Base-by-base conservation (phyloP, 148 eudicot species). In the Rheum nobile region DNA sequence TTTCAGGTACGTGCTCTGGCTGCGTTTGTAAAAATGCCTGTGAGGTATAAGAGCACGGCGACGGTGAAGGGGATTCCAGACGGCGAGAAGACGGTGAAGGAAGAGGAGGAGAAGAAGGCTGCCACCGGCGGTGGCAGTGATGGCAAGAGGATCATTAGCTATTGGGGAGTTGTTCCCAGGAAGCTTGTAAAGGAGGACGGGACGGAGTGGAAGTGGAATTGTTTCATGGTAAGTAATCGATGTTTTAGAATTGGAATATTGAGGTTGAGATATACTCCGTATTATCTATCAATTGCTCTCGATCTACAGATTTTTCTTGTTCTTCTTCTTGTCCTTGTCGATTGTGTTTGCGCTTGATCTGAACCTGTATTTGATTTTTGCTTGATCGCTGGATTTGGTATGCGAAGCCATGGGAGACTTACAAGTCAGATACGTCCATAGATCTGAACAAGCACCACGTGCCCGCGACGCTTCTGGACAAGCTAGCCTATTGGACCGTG, bases 401-500 rank as follows among this genome's bases (percentile, higher is more conserved):
- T 54, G 46, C 42, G 79, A 32, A 89, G 93, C 93, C 91, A 80
- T 89, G 93, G 93, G 91, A 89, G 83, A 81, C 89, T 2, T 89
- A 89, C 77, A 72, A 83, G 74, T 73, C 96, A 4, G 82, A 90
- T 74, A 17, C 80, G 71, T 79, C 88, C 31, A 90, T 90, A 34
- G 90, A 90, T 82, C 72, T 90, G 74, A 74, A 75, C 84, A 90
- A 90, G 83, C 96, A 88, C 54, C 96, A 90, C 79, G 75, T 46
- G 19, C 92, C 96, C 0, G 73, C 39, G 12, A 88, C 87, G 11
- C 77, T 82, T 1, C 16, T 84, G 79, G 96, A 90, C 82, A 90
- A 85, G 73, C 8, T 90, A 14, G 96, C 96, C 14, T 86, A 77
- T 67, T 88, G 82, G 83, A 81, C 90, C 14, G 92, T 90, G 57